Base-by-base conservation (phyloP, 2,329 filamentous ascomycete species). In the Alternaria sp. region DNA sequence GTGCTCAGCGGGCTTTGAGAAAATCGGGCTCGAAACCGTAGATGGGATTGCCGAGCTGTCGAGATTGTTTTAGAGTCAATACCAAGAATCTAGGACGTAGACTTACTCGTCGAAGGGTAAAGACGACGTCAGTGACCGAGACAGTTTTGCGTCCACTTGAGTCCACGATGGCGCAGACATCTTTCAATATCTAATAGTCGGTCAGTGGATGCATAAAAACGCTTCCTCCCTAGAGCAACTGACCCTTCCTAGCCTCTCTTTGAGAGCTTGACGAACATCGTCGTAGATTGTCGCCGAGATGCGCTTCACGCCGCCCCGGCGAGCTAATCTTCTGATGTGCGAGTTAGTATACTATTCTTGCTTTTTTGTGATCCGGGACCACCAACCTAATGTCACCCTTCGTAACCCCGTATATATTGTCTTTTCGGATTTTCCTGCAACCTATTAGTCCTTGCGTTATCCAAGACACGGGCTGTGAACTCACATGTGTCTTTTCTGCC, bases 271-370 rank as follows among this genome's bases (percentile, higher is more conserved):
- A 0, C 91, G 80, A 0, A 83, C 74, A 0, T 90, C 88, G 0
- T 87, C 81, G 67, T 93, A 93, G 3, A 93, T 88, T 0, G 44
- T 63, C 0, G 72, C 83, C 0, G 87, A 88, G 8, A 93, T 92
- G 0, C 90, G 82, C 72, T 93, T 93, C 0, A 94, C 88, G 0
- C 91, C 91, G 1, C 90, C 91, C 6, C 91, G 86, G 5, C 91
- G 85, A 1, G 91, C 91, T 0, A 94, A 77, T 39, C 90, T 88
- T 65, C 90, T 76, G 33, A 6, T 31, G 28, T 8, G 33, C 3
- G 8, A 37, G 39, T 72, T 50, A 69, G 64, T 31, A 14, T 14
- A 36, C n/a, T n/a, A 10, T 37, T 11, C 2, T 46, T 46, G 23
- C 23, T 39, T 21, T 7, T 46, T 37, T 13, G 40, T 34, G 5